These are phyloP conservation scores for Hypoxylon sp. DNA, from an alignment of 2,329 filamentous ascomycete species.

Conservation along the genomic window DNA sequence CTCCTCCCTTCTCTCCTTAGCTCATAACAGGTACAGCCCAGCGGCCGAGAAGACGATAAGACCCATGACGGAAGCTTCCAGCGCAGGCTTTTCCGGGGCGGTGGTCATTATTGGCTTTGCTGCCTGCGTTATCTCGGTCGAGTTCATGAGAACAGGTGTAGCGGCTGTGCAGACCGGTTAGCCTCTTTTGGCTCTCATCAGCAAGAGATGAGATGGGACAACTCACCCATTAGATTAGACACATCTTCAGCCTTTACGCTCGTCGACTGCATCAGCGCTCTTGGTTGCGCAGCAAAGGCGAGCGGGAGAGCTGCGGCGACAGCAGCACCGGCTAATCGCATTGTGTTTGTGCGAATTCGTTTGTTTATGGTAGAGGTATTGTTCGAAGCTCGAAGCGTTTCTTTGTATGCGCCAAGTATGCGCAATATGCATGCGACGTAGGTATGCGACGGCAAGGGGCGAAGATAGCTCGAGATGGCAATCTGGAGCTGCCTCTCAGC, in stretches of 20 bases:
- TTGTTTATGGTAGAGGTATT: constrained; percentile 5
- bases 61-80: constrained; percentile 45
- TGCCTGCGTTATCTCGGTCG: constrained; percentile 32
- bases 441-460: constrained; percentile 8
- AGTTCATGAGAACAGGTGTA: constrained; percentile 32
- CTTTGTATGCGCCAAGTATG: background rate
- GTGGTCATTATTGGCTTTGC: constrained; percentile 32
- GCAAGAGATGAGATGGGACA: background rate
- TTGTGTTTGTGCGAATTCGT: constrained; percentile 22
- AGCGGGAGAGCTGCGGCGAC: constrained; percentile 25
- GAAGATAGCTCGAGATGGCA: constrained; percentile 10
- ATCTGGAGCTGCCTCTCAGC: constrained; percentile 24
- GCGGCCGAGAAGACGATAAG: constrained; percentile 45
- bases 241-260: constrained; percentile 33
- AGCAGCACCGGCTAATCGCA: constrained; percentile 37
- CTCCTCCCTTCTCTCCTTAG: background rate
- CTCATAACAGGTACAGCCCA: constrained; percentile 43
- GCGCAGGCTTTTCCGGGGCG: constrained; percentile 39
- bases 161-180: constrained; percentile 32
- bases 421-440: background rate
- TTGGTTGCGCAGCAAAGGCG: constrained; percentile 32
- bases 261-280: constrained; percentile 32
- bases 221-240: constrained; percentile 30
- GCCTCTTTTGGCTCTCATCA: constrained; percentile 6
- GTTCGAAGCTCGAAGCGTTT: constrained; percentile 9